Evolutionary conservation across 2,329 filamentous ascomycete species (phyloP).

Genomic region (Lachnellula hyalina): DNA sequence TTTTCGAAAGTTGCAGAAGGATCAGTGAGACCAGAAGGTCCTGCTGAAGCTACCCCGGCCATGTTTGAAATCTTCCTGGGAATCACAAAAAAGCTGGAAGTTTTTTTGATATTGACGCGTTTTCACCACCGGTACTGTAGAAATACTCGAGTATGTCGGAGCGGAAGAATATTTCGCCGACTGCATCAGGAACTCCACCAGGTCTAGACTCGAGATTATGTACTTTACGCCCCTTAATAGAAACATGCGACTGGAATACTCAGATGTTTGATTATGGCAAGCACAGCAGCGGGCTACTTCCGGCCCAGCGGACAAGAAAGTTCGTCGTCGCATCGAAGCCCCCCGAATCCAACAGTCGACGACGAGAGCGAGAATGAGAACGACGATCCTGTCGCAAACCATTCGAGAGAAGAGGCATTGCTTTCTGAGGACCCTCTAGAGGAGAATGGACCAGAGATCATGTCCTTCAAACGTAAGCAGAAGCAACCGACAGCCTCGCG

Average conservation of each 20-base stretch:
- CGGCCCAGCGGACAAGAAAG: slow-evolving; percentile 16
- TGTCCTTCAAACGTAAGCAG: slow-evolving; percentile 69
- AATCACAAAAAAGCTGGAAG: background rate
- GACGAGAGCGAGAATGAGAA: slow-evolving; percentile 41
- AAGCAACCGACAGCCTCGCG: slow-evolving; percentile 32
- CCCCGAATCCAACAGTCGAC: slow-evolving; percentile 20
- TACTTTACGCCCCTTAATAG: background rate
- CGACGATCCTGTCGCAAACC: slow-evolving; percentile 29
- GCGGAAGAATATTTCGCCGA: background rate
- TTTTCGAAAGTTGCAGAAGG: slow-evolving; percentile 37
- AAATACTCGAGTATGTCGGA: background rate
- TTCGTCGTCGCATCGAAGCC: slow-evolving; percentile 24
- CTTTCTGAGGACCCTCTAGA: slow-evolving; percentile 54
- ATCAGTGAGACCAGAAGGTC: slow-evolving; percentile 9
- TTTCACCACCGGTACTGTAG: background rate
- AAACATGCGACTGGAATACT: slow-evolving; percentile 9
- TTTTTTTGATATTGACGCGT: background rate
- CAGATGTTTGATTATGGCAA: slow-evolving; percentile 29
- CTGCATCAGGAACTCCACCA: background rate
- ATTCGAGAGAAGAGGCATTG: slow-evolving; percentile 32
- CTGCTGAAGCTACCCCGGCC: background rate
- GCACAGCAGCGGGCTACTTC: slow-evolving; percentile 25
- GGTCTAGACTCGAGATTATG: slow-evolving; percentile 3
- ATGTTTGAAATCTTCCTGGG: slow-evolving; percentile 1
- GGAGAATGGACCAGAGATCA: slow-evolving; percentile 42